Evolutionary conservation across 176 grass and related monocot genomes (phyloP), one percentile per base, ranked within the genome.

Genomic region (Lolium perenne): DNA sequence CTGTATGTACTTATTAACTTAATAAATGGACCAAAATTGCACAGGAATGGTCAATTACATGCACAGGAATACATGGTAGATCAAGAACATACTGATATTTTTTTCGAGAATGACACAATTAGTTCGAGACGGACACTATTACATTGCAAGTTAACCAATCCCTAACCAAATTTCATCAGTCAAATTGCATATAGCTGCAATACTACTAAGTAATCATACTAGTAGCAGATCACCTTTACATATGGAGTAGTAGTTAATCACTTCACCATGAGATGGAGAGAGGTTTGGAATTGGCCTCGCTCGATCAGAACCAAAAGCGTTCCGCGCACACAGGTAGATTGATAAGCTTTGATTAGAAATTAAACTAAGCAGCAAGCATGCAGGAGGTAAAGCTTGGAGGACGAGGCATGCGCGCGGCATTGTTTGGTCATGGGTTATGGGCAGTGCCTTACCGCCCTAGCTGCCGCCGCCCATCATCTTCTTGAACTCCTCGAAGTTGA

Each of bases 401-500:
- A 81, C 2, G 60, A 26, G 53, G 60, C 26, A 38, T 47, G 65
- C 6, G 7, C 7, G 41, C 38, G 38, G 49, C 72, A 38, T 7
- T 49, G 48, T 56, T 75, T 63, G 23, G 5, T 7, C 26, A 13
- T 3, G 43, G n/a, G 46, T 7, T 18, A 13, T 13, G 43, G n/a
- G 46, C 25, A 12, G 35, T n/a, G 21, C 26, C 60, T 13, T 69
- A 63, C 58, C 29, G 10, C 11, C 57, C 81, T 20, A 35, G 32
- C 32, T 35, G 2, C 75, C 81, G 18, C 68, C 20, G 82, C 82
- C 83, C 88, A 93, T 90, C 91, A 93, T 93, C 88, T 83, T 88
- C 88, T 90, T 90, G 83, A 93, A 93, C 60, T 93, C 91, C 23
- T 90, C 86, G 83, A 90, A 93, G 35, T 90, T 86, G 82, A 90